Conservation (phyloP, 371 early-diverging fungal genomes). For the Mucor mucedo region DNA sequence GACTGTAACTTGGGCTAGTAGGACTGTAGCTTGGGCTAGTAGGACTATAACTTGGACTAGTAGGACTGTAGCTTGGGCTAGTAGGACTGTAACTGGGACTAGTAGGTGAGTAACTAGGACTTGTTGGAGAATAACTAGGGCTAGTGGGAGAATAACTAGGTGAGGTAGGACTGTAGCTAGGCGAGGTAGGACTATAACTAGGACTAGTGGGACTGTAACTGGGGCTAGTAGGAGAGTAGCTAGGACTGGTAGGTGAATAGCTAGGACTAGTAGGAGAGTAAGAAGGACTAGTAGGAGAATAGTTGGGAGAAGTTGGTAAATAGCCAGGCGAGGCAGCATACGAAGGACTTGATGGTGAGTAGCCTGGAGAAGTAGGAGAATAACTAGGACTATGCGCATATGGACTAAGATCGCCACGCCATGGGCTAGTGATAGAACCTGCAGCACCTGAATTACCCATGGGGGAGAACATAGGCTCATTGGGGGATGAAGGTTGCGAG, state of each 20-base stretch:
- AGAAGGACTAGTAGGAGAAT: conserved; percentile 68
- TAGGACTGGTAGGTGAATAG: conserved; percentile 72
- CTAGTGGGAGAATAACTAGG: conserved; percentile 80
- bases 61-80: conserved; percentile 75
- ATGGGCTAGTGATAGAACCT: conserved; percentile 51
- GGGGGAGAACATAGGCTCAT: conserved; percentile 71
- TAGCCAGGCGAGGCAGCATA: conserved; percentile 74
- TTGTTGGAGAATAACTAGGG: conserved; percentile 60
- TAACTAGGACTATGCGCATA: conserved; percentile 67
- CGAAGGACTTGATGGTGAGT: conserved; percentile 68
- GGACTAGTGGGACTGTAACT: conserved; percentile 80
- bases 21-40: conserved; percentile 82
- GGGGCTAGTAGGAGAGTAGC: conserved; percentile 80
- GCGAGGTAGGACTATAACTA: conserved; percentile 75
- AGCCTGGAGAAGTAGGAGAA: conserved; percentile 84
- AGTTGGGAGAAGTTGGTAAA: conserved; percentile 70
- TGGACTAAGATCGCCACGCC: conserved; percentile 57
- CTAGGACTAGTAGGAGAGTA: conserved; percentile 73
- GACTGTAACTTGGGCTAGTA: conserved; percentile 76
- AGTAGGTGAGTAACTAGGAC: conserved; percentile 62
- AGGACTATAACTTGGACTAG: conserved; percentile 74
- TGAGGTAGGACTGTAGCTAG: conserved; percentile 77
- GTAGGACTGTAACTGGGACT: conserved; percentile 73
- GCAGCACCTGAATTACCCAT: conserved; percentile 62
- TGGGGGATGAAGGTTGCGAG: conserved; percentile 62